Evolutionary conservation across 495 filamentous ascomycete species (phyloP).

Genomic region (Arthonia radiata): DNA sequence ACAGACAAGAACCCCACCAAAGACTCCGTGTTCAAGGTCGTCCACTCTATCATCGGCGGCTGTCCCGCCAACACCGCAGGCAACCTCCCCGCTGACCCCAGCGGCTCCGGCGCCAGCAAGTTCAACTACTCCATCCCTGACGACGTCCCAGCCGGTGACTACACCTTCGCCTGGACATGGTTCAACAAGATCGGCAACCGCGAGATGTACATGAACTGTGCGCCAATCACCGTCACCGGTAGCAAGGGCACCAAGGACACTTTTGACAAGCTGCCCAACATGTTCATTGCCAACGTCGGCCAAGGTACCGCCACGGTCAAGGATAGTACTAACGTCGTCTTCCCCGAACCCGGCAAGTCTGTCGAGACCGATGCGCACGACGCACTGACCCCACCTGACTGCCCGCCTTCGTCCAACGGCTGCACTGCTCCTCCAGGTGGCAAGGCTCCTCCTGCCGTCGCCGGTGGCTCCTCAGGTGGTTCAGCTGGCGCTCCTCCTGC

Average conservation of each 20-base stretch:
- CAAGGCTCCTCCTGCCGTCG: slow-evolving; percentile 3
- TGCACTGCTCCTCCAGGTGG: background rate
- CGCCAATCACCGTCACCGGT: slow-evolving; percentile 36
- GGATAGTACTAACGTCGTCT: slow-evolving; percentile 17
- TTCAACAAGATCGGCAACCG: slow-evolving; percentile 74
- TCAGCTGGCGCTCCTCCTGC: slow-evolving; percentile 1
- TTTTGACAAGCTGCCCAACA: slow-evolving; percentile 39
- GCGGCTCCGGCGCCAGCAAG: slow-evolving; percentile 6
- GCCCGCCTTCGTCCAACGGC: too few species aligned
- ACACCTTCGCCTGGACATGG: slow-evolving; percentile 67
- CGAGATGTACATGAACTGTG: slow-evolving; percentile 82
- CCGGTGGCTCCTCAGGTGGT: slow-evolving; percentile 6
- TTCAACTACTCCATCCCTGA: slow-evolving; percentile 34
- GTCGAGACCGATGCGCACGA: slow-evolving; percentile 13
- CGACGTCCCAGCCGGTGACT: slow-evolving; percentile 30
- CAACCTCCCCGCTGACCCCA: slow-evolving; percentile 16
- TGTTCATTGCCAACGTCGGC: slow-evolving; percentile 58
- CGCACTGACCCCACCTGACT: too few species aligned
- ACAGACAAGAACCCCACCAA: slow-evolving; percentile 37
- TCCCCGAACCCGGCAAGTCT: slow-evolving; percentile 30
- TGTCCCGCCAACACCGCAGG: slow-evolving; percentile 34
- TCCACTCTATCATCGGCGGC: slow-evolving; percentile 59
- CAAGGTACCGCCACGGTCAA: slow-evolving; percentile 27
- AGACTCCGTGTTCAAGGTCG: slow-evolving; percentile 44
- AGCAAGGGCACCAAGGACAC: slow-evolving; percentile 16